A percentile compares a stretch with the other conserved stretches of the same genome.
Evolutionary conservation across 2,329 filamentous ascomycete genomes (phyloP).

Genomic region (Neofusicoccum sp.): DNA sequence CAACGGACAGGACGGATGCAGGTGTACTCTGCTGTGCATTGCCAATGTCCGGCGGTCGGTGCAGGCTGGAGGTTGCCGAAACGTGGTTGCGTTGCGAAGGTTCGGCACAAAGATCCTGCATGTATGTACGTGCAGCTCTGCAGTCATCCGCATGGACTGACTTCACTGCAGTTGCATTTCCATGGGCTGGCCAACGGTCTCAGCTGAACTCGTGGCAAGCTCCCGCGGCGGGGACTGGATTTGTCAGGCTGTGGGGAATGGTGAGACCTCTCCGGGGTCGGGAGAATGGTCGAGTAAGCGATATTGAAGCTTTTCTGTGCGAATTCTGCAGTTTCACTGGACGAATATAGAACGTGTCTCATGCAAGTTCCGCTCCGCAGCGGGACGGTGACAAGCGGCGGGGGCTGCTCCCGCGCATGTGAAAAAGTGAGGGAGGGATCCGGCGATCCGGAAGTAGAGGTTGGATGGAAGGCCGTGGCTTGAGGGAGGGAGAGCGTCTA

Average conservation of each 20-base stretch:
- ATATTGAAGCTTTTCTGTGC: neutral
- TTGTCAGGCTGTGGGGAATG: neutral
- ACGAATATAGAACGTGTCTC: neutral
- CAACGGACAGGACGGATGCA: conserved; percentile 2
- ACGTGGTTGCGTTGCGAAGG: neutral
- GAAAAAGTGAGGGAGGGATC: neutral
- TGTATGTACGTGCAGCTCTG: conserved; percentile 7
- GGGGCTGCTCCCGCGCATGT: neutral
- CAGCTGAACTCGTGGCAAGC: neutral
- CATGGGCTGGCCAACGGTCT: neutral
- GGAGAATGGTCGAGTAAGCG: neutral
- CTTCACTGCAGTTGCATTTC: neutral
- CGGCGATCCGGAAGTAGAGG: neutral
- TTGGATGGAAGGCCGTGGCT: neutral
- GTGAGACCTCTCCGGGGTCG: neutral
- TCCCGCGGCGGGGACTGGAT: neutral
- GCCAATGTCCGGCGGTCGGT: neutral
- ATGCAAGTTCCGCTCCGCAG: neutral
- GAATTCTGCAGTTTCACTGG: neutral
- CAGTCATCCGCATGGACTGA: neutral
- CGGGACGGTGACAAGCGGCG: neutral
- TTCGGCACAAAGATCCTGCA: conserved; percentile 16
- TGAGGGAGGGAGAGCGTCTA: neutral
- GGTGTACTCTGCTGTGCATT: conserved; percentile 1
- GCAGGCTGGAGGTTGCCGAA: conserved; percentile 7